phyloP scores from a whole-genome alignment of 108 stramenopile genomes.

The Craspedostauros australis region DNA sequence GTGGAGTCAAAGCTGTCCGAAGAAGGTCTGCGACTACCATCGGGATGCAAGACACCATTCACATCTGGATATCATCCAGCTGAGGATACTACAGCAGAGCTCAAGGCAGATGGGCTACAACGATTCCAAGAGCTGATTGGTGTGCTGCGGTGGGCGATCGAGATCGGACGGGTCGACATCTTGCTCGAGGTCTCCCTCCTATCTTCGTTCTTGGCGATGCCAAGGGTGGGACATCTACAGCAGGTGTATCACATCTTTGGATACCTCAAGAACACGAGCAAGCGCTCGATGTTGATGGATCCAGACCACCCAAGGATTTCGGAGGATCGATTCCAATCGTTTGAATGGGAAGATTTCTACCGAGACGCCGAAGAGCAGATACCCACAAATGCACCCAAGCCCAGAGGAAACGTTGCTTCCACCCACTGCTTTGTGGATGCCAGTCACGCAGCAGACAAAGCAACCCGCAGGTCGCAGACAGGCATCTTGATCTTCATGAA shows the following conservation, averaged over 20 bases:
- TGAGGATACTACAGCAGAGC: too few relatives aligned
- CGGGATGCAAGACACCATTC: too few relatives aligned
- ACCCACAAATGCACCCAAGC: too few relatives aligned
- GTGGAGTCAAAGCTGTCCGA: not conserved
- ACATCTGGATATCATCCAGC: too few relatives aligned
- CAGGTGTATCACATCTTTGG: slow-evolving; percentile 27
- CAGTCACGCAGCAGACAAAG: slow-evolving; percentile 40
- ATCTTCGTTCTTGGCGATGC: slow-evolving; percentile 40
- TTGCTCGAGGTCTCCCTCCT: slow-evolving; percentile 36
- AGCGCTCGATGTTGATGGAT: too few relatives aligned
- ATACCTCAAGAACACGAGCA: slow-evolving; percentile 21
- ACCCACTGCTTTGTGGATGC: slow-evolving; percentile 39
- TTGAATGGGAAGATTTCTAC: slow-evolving; percentile 17
- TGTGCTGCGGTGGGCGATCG: too few relatives aligned
- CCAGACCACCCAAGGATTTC: too few relatives aligned
- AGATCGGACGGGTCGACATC: slow-evolving; percentile 41
- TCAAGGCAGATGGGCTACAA: too few relatives aligned
- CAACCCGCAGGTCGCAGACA: slow-evolving; percentile 6
- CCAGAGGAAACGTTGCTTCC: slow-evolving; percentile 18
- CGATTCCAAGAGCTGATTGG: too few relatives aligned
- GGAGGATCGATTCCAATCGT: too few relatives aligned
- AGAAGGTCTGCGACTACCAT: too few relatives aligned
- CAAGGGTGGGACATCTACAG: slow-evolving; percentile 43
- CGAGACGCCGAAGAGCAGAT: slow-evolving; percentile 16
- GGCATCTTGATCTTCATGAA: slow-evolving; percentile 8